Base-by-base conservation (phyloP, 1,139 yeast genomes). In the Eremothecium gossypii region DNA sequence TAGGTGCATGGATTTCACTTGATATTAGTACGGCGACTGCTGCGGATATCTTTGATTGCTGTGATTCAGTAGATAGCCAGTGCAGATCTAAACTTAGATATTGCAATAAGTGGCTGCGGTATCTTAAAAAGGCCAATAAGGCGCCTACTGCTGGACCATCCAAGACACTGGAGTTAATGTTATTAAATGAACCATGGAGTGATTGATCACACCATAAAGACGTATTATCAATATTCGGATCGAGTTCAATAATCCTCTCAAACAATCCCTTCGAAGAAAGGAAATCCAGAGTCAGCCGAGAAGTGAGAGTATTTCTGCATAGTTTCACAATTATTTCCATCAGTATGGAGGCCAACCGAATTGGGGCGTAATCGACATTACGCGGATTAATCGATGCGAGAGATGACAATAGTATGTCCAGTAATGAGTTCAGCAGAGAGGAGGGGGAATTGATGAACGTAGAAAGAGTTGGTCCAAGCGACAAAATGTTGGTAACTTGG, bases 61-160 rank as follows among this genome's bases (percentile, higher is more conserved):
- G 73, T 1, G 78, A 76, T 27, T 58, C 53, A 2, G 52, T 55
- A 12, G 80, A 71, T n/a, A 78, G 68, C 44, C 71, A 71, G 54
- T 83, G 87, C 28, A 86, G 68, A 50, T 85, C 93, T 44, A 82
- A 63, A n/a, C 91, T 75, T 43, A 85, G 63, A 52, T 79, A 77
- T 49, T 82, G 84, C 29, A 85, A 65, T 7, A 82, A 65, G 26
- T 71, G 66, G 37, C 77, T 73, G 55, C 95, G 71, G 50, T 77
- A 81, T 36, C 68, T 71, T 44, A 82, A 70, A 52, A 84, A 83
- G 0, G 79, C 68, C 36, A 77, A 66, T 42, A 85, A 67, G 0
- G 94, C 70, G 29, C 76, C 72, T 38, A 74, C 65, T n/a, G 69
- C 61, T 14, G 61, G 62, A 4, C 59, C 57, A 8, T 57, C 55